These are phyloP conservation scores for Papiliotrema laurentii DNA, from an alignment of 1,284 basidiomycete genomes.

Conservation along the genomic window DNA sequence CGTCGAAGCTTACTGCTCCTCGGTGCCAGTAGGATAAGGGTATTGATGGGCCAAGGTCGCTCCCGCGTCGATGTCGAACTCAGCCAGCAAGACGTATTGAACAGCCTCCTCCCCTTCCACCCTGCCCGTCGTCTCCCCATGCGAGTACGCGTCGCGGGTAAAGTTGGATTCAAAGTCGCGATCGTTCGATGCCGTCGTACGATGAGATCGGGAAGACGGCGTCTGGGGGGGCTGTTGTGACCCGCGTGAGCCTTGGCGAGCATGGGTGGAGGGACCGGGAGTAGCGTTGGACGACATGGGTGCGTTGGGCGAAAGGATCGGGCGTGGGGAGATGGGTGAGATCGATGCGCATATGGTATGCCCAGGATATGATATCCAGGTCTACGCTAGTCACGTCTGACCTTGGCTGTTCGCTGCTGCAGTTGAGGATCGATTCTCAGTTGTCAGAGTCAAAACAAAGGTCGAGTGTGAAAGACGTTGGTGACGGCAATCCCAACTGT, in stretches of 20 bases:
- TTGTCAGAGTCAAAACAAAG: too few species aligned
- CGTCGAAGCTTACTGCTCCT: constrained; percentile 71
- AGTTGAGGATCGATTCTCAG: too few species aligned
- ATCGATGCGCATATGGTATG: too few species aligned
- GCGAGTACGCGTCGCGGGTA: not conserved
- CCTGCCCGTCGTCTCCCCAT: not conserved
- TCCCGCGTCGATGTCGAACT: constrained; percentile 91
- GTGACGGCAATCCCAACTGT: too few species aligned
- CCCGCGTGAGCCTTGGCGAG: not conserved
- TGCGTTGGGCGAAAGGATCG: too few species aligned
- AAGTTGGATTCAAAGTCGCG: constrained; percentile 1
- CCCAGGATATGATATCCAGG: too few species aligned
- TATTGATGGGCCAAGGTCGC: constrained; percentile 89
- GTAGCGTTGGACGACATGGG: too few species aligned
- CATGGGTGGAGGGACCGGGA: too few species aligned
- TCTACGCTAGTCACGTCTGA: too few species aligned
- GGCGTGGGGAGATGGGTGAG: too few species aligned
- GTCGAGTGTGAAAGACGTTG: too few species aligned
- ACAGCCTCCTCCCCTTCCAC: constrained; percentile 58
- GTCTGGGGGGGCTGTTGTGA: not conserved
- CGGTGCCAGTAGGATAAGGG: constrained; percentile 81
- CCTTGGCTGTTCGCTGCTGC: too few species aligned
- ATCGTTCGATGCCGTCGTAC: not conserved
- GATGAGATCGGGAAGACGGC: not conserved
- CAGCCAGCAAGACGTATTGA: constrained; percentile 86